These are phyloP conservation scores for Amoebophrya sp. DNA, from an alignment of 169 alveolate genomes.

Conservation along the genomic window DNA sequence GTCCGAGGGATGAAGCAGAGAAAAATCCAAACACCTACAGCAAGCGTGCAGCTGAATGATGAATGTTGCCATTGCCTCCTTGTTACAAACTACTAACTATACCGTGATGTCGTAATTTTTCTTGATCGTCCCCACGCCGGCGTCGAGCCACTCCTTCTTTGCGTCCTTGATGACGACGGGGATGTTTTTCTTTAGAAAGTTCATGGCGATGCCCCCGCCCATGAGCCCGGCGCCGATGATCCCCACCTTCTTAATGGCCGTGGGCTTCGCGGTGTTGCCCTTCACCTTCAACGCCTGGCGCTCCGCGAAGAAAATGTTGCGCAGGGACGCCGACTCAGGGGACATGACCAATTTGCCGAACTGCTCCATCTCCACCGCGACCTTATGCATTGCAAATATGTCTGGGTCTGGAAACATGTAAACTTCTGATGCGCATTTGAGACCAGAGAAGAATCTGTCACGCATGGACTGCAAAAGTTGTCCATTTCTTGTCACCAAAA, in stretches of 20 bases:
- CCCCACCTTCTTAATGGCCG: slow-evolving; percentile 48
- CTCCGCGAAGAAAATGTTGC: slow-evolving; percentile 48
- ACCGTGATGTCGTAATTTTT: slow-evolving; percentile 36
- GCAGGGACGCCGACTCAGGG: slow-evolving; percentile 38
- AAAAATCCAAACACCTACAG: no score
- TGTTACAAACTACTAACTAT: neutral
- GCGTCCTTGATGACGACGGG: slow-evolving; percentile 18
- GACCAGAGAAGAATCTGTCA: no score
- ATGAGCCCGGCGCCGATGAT: slow-evolving; percentile 50
- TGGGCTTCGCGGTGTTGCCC: slow-evolving; percentile 47
- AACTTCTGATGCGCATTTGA: no score
- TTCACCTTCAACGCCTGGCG: slow-evolving; percentile 34
- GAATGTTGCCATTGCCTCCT: no score
- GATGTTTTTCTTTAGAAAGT: slow-evolving; percentile 42
- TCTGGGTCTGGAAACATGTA: no score
- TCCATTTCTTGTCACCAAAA: no score
- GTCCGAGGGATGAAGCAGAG: no score
- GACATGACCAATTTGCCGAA: slow-evolving; percentile 45
- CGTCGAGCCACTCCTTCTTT: slow-evolving; percentile 45
- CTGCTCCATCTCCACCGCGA: slow-evolving; percentile 40
- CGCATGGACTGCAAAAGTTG: no score
- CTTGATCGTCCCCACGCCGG: slow-evolving; percentile 28
- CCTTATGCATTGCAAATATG: no score
- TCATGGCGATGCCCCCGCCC: slow-evolving; percentile 53
- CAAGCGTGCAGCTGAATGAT: no score